A percentile compares a stretch with the other conserved stretches of the same genome.
Conservation (phyloP, 768 basidiomycete genomes). For the Lactifluus pinguis region DNA sequence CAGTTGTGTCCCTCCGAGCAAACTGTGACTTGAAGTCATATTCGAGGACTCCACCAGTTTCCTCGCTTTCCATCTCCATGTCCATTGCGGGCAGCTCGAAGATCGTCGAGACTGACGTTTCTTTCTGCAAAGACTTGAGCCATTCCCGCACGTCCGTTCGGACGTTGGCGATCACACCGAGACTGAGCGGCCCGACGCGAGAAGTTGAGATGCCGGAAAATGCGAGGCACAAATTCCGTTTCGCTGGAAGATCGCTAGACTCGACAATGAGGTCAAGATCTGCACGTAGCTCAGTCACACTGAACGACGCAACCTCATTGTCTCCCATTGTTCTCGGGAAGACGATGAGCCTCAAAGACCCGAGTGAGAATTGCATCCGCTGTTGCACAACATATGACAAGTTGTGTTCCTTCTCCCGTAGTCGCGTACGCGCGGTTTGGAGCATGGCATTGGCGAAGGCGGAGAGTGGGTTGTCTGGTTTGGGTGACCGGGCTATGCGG, state of each 20-base stretch:
- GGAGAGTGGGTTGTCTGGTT: conserved; percentile 72
- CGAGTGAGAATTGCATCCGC: conserved; percentile 63
- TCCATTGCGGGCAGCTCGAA: conserved; percentile 76
- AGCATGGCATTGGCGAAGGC: conserved; percentile 84
- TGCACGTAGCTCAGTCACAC: conserved; percentile 59
- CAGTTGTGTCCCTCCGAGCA: conserved; percentile 39
- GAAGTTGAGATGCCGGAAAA: conserved; percentile 75
- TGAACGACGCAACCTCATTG: conserved; percentile 66
- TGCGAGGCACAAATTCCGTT: conserved; percentile 59
- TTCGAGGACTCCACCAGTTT: conserved; percentile 38
- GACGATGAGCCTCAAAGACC: conserved; percentile 55
- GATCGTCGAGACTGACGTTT: conserved; percentile 61
- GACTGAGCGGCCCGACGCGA: conserved; percentile 54
- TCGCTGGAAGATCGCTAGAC: conserved; percentile 38
- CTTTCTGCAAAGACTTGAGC: conserved; percentile 51
- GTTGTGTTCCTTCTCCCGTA: conserved; percentile 56
- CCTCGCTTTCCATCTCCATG: conserved; percentile 72
- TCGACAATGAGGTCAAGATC: conserved; percentile 56
- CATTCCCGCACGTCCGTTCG: conserved; percentile 42
- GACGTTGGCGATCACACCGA: conserved; percentile 34
- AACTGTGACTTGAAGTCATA: conserved; percentile 74
- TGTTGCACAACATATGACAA: conserved; percentile 59
- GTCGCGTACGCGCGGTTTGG: conserved; percentile 57
- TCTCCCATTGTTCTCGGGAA: conserved; percentile 79
- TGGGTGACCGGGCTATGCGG: conserved; percentile 58